phyloP scores from a whole-genome alignment of 2,329 filamentous ascomycete species.

The Monilinia vaccinii-corymbosi region DNA sequence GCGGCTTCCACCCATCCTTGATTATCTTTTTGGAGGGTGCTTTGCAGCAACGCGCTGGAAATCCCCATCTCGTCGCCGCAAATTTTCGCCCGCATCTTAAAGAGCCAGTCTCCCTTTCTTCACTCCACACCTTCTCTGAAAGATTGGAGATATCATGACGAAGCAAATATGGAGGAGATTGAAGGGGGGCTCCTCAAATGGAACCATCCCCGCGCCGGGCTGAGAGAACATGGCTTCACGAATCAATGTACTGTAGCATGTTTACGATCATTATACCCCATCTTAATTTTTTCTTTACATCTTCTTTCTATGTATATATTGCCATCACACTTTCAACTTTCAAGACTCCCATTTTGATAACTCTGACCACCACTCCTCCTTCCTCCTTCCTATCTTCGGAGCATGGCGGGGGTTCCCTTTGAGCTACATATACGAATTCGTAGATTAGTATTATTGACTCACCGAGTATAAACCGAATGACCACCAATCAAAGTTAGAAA shows the following conservation, averaged over 20 bases:
- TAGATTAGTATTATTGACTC: background rate
- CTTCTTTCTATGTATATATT: background rate
- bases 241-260: background rate
- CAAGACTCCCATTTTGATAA: background rate
- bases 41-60: conserved; percentile 10
- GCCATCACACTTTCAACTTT: background rate
- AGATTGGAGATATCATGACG: background rate
- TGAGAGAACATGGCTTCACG: background rate
- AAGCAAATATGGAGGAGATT: background rate
- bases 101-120: background rate
- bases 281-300: background rate
- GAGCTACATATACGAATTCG: background rate
- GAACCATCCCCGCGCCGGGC: background rate
- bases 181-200: background rate
- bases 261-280: background rate
- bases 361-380: background rate
- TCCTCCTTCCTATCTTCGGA: background rate
- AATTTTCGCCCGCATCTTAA: background rate
- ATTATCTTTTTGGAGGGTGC: conserved; percentile 12
- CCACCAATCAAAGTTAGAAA: background rate
- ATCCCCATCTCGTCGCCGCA: background rate
- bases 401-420: background rate
- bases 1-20: conserved; percentile 10
- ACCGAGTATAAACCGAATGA: background rate
- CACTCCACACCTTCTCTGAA: background rate